These are phyloP conservation scores for Septoria linicola DNA, from an alignment of 2,329 filamentous ascomycete species.

Conservation along the genomic window DNA sequence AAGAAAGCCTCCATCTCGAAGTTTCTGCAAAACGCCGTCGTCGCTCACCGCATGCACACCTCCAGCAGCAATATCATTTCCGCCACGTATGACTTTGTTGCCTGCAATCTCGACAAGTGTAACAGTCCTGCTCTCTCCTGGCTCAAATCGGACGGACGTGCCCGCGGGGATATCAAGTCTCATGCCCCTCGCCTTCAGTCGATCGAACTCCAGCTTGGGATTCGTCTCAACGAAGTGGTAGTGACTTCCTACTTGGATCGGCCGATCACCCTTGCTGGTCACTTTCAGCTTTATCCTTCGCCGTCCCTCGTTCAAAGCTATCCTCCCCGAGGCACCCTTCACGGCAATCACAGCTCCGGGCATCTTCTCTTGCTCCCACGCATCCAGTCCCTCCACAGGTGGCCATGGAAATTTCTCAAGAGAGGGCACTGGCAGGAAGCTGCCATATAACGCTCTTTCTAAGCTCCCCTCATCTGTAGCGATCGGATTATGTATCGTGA, in stretches of 20 bases:
- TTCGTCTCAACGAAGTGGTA: slow-evolving; percentile 98
- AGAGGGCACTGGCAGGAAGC: slow-evolving; percentile 77
- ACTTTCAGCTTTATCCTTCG: slow-evolving; percentile 73
- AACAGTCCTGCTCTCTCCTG: slow-evolving; percentile 87
- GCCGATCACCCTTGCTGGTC: slow-evolving; percentile 82
- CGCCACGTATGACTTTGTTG: slow-evolving; percentile 74
- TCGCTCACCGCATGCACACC: slow-evolving; percentile 58
- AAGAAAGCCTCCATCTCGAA: slow-evolving; percentile 74
- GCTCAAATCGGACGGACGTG: slow-evolving; percentile 90
- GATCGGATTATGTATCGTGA: slow-evolving; percentile 90
- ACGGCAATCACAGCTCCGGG: slow-evolving; percentile 78
- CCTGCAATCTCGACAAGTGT: slow-evolving; percentile 86
- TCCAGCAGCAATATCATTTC: slow-evolving; percentile 76
- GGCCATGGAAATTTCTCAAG: slow-evolving; percentile 55
- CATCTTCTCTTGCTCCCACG: slow-evolving; percentile 63
- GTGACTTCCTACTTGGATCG: slow-evolving; percentile 88
- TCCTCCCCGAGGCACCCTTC: slow-evolving; percentile 60
- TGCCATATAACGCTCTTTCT: slow-evolving; percentile 83
- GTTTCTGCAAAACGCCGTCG: slow-evolving; percentile 64
- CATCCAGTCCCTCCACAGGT: slow-evolving; percentile 58
- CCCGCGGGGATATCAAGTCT: slow-evolving; percentile 87
- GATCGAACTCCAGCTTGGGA: slow-evolving; percentile 84
- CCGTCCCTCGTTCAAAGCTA: slow-evolving; percentile 71
- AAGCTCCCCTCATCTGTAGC: slow-evolving; percentile 82
- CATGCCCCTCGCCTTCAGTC: slow-evolving; percentile 76